Base-by-base conservation (phyloP, 495 filamentous ascomycete species). In the Collariella sp. region DNA sequence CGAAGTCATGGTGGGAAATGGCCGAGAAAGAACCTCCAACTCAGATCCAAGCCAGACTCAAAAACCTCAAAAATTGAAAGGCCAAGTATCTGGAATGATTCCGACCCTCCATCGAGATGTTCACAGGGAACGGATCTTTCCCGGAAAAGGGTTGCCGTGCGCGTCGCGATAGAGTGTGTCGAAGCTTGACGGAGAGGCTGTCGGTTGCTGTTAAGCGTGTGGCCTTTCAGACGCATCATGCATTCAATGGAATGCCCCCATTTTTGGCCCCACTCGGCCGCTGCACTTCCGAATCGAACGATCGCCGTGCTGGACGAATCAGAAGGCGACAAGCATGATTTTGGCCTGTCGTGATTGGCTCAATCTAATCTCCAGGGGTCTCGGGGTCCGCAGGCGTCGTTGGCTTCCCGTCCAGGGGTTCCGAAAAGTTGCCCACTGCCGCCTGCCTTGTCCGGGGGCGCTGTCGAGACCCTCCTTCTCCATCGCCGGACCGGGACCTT, bases 261-360 rank as follows among this genome's bases (percentile, higher is more conserved):
- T n/a, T n/a, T n/a, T n/a, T n/a, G n/a, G n/a, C n/a, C n/a, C n/a
- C n/a, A n/a, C n/a, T n/a, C 26, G 50, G 50, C 50, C 43, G 45
- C 45, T 55, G 45, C 44, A 36, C 41, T 47, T 43, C 56, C 56
- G 50, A 50, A 54, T 63, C 60, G 60, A 41, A 57, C 50, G 33
- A 61, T 13, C 6, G 10, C 33, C 7, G 34, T 7, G 23, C 6
- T 53, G 16, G 26, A 41, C 62, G 47, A 65, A 65, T 65, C 55
- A 62, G 36, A 38, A 19, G 3, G 20, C 11, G 29, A 12, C 22
- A 9, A 22, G 60, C 34, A 44, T 56, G 18, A 55, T 56, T 60
- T 42, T 26, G 57, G 23, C 3, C 5, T 3, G 2, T 13, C 19
- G 7, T 52, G 47, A 62, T 65, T 65, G 62, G 62, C 26, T 38